These are phyloP conservation scores for Albatrellus ellisii DNA, from an alignment of 768 basidiomycete species.

Conservation along the genomic window DNA sequence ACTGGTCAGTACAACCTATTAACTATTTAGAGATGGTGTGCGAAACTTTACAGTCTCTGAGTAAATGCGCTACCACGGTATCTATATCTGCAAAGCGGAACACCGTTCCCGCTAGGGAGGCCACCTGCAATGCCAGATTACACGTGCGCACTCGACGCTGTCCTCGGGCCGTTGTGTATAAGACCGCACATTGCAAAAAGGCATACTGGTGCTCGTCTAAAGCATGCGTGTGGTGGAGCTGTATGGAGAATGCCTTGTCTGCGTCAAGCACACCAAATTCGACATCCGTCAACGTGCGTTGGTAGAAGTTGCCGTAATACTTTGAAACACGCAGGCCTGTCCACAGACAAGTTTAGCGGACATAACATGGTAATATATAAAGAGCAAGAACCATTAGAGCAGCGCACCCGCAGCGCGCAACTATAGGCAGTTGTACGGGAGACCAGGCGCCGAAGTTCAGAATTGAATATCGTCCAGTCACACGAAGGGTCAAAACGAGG, in stretches of 20 bases:
- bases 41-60: conserved; percentile 56
- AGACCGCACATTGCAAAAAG: conserved; percentile 73
- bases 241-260: conserved; percentile 64
- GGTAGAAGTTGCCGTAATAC: conserved; percentile 64
- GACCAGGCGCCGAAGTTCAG: conserved; percentile 63
- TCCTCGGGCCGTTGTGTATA: conserved; percentile 74
- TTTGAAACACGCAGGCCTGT: conserved; percentile 50
- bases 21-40: too few relatives aligned
- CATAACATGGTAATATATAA: conserved; percentile 3
- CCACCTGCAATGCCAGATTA: conserved; percentile 78
- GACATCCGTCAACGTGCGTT: conserved; percentile 58
- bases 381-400: conserved; percentile 55
- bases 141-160: conserved; percentile 72
- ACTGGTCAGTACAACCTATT: too few relatives aligned
- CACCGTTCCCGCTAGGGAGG: conserved; percentile 77
- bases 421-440: conserved; percentile 66
- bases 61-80: conserved; percentile 55
- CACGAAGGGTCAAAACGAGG: conserved; percentile 71
- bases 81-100: conserved; percentile 91
- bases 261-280: conserved; percentile 73
- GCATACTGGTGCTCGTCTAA: conserved; percentile 56
- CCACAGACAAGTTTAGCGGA: background rate
- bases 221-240: conserved; percentile 64
- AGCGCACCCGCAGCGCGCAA: conserved; percentile 69
- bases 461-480: conserved; percentile 52